Evolutionary conservation across 2,329 filamentous ascomycete species (phyloP).

Genomic region (Waltergamsia citrina): DNA sequence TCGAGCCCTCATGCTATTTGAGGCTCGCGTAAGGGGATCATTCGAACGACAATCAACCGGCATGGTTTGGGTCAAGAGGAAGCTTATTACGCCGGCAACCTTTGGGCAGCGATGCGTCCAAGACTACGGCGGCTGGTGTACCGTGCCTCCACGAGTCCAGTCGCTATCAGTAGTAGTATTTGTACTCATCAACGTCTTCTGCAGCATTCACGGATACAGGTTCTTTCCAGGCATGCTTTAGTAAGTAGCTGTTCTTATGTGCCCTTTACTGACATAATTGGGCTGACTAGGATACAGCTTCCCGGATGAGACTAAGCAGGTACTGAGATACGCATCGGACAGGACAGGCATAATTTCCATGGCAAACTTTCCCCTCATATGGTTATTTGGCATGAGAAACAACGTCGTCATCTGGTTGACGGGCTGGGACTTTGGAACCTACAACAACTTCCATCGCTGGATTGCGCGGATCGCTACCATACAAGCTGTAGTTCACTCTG

Average conservation of each 20-base stretch:
- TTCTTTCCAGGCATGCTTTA: slow-evolving; percentile 28
- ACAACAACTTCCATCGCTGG: slow-evolving; percentile 60
- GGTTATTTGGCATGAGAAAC: slow-evolving; percentile 59
- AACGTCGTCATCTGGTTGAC: slow-evolving; percentile 58
- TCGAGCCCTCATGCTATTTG: slow-evolving; percentile 11
- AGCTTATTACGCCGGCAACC: slow-evolving; percentile 27
- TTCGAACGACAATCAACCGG: not conserved
- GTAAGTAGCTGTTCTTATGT: slow-evolving; percentile 12
- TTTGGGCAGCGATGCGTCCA: slow-evolving; percentile 33
- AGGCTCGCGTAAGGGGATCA: not conserved
- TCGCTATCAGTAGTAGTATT: slow-evolving; percentile 27
- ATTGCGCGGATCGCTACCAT: slow-evolving; percentile 52
- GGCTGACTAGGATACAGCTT: slow-evolving; percentile 17
- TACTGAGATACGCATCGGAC: slow-evolving; percentile 48
- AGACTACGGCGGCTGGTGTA: slow-evolving; percentile 30
- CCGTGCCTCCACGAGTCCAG: slow-evolving; percentile 32
- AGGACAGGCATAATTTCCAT: slow-evolving; percentile 55
- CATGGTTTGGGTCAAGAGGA: slow-evolving; percentile 19
- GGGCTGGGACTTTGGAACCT: slow-evolving; percentile 59
- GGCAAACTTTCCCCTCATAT: slow-evolving; percentile 53
- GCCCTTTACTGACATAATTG: slow-evolving; percentile 3
- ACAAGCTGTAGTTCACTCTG: slow-evolving; percentile 52
- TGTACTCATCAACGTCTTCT: slow-evolving; percentile 24
- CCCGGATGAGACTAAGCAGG: slow-evolving; percentile 19
- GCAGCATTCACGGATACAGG: slow-evolving; percentile 24